Conservation (phyloP, 352 stramenopile genomes). For the Phytophthora pisi region DNA sequence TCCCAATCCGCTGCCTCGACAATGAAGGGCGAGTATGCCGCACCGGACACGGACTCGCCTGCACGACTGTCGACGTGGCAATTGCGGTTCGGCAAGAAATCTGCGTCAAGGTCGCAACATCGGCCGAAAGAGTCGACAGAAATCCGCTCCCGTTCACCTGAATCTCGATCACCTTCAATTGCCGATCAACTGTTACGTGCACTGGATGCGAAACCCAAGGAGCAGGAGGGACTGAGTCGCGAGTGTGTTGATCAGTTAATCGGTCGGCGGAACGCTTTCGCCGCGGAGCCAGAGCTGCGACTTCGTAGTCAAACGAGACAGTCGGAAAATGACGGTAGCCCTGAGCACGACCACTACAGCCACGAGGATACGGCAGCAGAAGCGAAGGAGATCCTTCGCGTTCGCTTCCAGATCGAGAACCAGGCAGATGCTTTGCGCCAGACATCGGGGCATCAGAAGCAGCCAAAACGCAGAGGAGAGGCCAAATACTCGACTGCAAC, state of each 20-base stretch:
- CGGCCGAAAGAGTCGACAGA: background rate
- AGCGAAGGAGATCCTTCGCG: conserved; percentile 55
- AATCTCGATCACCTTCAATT: conserved; percentile 37
- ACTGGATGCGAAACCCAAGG: conserved; percentile 30
- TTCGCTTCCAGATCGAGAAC: conserved; percentile 53
- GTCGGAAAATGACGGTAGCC: background rate
- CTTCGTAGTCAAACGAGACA: conserved; percentile 12
- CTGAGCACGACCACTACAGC: background rate
- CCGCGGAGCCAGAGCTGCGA: conserved; percentile 31
- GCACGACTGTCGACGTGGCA: conserved; percentile 57
- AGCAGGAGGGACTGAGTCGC: conserved; percentile 39
- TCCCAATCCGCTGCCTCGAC: background rate
- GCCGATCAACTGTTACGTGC: conserved; percentile 46
- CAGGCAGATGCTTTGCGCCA: conserved; percentile 44
- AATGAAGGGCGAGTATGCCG: conserved; percentile 16
- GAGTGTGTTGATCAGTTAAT: conserved; percentile 63
- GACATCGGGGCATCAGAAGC: conserved; percentile 1
- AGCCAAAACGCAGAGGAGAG: conserved; percentile 4
- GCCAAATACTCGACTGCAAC: background rate
- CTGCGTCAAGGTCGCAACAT: conserved; percentile 2
- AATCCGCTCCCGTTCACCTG: conserved; percentile 12
- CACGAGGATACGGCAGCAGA: conserved; percentile 18
- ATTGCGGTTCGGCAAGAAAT: conserved; percentile 60
- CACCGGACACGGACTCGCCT: conserved; percentile 28
- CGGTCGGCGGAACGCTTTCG: conserved; percentile 62